phyloP scores from a whole-genome alignment of 331 rosid genomes.

The Stylosanthes scabra region DNA sequence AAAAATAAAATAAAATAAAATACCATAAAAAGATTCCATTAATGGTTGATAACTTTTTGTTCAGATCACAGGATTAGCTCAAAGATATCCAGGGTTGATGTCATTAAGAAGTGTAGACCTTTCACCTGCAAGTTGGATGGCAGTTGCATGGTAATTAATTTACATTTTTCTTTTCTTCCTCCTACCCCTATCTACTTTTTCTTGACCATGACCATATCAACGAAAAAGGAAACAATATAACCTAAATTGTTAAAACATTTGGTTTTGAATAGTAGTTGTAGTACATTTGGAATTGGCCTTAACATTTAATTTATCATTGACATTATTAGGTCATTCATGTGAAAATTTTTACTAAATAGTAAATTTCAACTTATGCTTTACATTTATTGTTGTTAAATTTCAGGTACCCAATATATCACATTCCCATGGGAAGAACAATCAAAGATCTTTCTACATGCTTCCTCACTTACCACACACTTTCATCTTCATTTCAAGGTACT shows the following conservation, averaged over 20 bases:
- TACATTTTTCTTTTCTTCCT: not conserved
- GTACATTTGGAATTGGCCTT: constrained; percentile 5
- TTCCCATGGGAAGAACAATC: constrained; percentile 96
- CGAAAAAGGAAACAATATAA: not conserved
- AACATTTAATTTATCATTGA: not conserved
- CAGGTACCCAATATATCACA: constrained; percentile 99
- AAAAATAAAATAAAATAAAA: constrained; percentile 17
- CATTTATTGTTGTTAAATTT: constrained; percentile 17
- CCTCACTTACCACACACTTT: constrained; percentile 94
- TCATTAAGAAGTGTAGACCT: constrained; percentile 97
- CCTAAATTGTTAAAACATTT: constrained; percentile 11
- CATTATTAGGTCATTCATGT: not conserved
- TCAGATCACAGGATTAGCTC: constrained; percentile 77
- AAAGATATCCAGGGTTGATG: constrained; percentile 86
- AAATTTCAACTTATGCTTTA: not conserved
- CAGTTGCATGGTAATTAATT: constrained; percentile 77
- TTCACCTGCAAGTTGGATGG: constrained; percentile 99
- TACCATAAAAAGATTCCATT: constrained; percentile 36
- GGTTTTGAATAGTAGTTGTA: not conserved
- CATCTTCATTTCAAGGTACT: constrained; percentile 95
- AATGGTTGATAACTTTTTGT: constrained; percentile 31
- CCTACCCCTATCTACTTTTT: not conserved
- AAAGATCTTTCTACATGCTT: constrained; percentile 89
- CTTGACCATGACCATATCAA: not conserved
- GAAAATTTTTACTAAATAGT: not conserved